Conservation (phyloP, 306 rosid genomes). For the Gastrolobium bilobum region DNA sequence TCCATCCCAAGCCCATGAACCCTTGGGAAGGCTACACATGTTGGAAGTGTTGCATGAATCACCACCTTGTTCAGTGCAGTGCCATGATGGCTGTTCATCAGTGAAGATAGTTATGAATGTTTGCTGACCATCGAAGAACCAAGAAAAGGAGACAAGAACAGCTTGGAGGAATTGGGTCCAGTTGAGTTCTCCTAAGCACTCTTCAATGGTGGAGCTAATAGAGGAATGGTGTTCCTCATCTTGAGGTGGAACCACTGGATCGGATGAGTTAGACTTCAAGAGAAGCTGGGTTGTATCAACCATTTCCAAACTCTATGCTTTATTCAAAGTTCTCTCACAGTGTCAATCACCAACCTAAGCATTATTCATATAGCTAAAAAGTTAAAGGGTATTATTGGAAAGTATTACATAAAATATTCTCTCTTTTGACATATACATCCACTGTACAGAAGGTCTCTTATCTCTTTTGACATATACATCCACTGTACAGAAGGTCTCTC, state of each 20-base stretch:
- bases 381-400: too few species aligned
- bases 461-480: too few species aligned
- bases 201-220: constrained; percentile 11
- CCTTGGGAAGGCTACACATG: constrained; percentile 9
- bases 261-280: not conserved
- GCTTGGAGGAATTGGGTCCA: constrained; percentile 9
- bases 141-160: constrained; percentile 1
- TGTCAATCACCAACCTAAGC: too few species aligned
- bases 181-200: constrained; percentile 24
- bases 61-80: not conserved
- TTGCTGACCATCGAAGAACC: constrained; percentile 44
- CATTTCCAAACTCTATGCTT: not conserved
- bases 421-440: too few species aligned
- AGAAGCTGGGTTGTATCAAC: constrained; percentile 3
- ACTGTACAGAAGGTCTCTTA: too few species aligned
- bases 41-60: not conserved
- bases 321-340: not conserved
- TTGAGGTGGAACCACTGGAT: not conserved
- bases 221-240: not conserved
- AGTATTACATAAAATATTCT: too few species aligned
- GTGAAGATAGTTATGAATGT: constrained; percentile 41
- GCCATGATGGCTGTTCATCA: constrained; percentile 32
- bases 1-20: constrained; percentile 34
- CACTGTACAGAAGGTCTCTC: too few species aligned
- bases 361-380: too few species aligned